Conservation (phyloP, 2,329 filamentous ascomycete genomes). For the Mycosphaerella arachidis region DNA sequence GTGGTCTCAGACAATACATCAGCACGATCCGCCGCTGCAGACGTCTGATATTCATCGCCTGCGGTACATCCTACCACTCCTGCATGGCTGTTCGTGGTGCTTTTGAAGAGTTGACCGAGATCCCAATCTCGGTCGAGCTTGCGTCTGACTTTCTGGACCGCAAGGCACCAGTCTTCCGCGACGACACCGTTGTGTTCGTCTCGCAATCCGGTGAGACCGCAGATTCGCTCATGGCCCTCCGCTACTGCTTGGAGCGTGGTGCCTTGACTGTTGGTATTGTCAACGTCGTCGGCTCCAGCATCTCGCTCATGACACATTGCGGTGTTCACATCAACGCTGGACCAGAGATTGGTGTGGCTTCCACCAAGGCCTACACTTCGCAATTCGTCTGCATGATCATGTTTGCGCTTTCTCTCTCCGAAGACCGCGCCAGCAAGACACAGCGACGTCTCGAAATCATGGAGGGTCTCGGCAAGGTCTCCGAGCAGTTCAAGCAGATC, state of each 20-base stretch:
- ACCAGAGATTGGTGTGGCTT: constrained; percentile 97
- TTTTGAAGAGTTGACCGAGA: constrained; percentile 97
- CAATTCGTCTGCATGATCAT: constrained; percentile 99
- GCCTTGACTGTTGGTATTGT: constrained; percentile 97
- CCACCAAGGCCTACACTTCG: constrained; percentile 98
- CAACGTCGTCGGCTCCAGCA: constrained; percentile 97
- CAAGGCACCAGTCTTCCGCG: constrained; percentile 95
- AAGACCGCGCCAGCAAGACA: constrained; percentile 93
- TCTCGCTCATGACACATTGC: constrained; percentile 97
- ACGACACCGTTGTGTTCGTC: constrained; percentile 98
- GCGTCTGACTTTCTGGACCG: constrained; percentile 97
- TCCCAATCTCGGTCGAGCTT: constrained; percentile 93
- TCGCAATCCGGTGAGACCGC: constrained; percentile 98
- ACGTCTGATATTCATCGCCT: constrained; percentile 97
- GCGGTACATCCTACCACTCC: constrained; percentile 96
- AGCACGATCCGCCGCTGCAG: constrained; percentile 93
- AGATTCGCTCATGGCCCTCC: constrained; percentile 92
- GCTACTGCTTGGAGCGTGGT: constrained; percentile 96
- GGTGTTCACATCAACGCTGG: constrained; percentile 99
- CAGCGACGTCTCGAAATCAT: constrained; percentile 93
- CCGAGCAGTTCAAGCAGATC: constrained; percentile 85
- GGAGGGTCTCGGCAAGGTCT: constrained; percentile 82
- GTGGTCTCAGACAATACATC: constrained; percentile 94
- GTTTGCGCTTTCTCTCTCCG: constrained; percentile 93
- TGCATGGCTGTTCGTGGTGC: constrained; percentile 98